Base-by-base conservation (phyloP, 2,329 filamentous ascomycete species). In the Dactylellina sp. region DNA sequence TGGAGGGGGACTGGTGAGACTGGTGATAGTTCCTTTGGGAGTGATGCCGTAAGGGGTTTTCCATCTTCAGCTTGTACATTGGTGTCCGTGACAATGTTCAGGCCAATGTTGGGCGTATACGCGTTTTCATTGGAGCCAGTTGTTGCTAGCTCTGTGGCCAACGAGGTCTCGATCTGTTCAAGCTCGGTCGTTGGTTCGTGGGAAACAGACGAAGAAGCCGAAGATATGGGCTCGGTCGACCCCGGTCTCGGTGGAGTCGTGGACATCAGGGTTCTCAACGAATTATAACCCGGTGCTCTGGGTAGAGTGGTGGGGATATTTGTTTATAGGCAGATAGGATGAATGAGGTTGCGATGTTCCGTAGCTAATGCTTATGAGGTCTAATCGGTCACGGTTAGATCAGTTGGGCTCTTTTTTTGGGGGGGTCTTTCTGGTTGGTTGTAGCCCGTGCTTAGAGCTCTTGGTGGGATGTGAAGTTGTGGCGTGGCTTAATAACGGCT, bases 1-100 rank as follows among this genome's bases (percentile, higher is more conserved):
- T 91, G 88, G 78, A 90, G 81, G 77, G 89, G 89, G 78, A 89
- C 88, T 79, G 89, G 89, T 80, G 88, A 91, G 79, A 89, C 87
- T 76, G 89, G 89, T 79, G 88, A 78, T 3, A 78, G 75, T 71
- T 74, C 76, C 55, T 78, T 72, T 14, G 60, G 53, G 37, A 72
- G 37, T 14, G 68, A 72, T 24, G 68, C 60, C 22, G 68, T 72
- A 28, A 72, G 39, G 35, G 68, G 68, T 32, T 65, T 60, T 40
- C 65, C 68, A 56, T 72, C 60, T 39, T 61, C 60, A 40, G 37
- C 40, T 60, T 28, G 60, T 18, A 52, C 60, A 50, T 65, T 60
- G 12, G 60, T 72, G 25, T 60, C 60, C 20, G 12, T 7, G 61
- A 72, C 68, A 40, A 61, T 60, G 18, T 50, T 42, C 53, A 65